phyloP scores from a whole-genome alignment of 2,329 filamentous ascomycete genomes.

The Dissoconium aciculare region DNA sequence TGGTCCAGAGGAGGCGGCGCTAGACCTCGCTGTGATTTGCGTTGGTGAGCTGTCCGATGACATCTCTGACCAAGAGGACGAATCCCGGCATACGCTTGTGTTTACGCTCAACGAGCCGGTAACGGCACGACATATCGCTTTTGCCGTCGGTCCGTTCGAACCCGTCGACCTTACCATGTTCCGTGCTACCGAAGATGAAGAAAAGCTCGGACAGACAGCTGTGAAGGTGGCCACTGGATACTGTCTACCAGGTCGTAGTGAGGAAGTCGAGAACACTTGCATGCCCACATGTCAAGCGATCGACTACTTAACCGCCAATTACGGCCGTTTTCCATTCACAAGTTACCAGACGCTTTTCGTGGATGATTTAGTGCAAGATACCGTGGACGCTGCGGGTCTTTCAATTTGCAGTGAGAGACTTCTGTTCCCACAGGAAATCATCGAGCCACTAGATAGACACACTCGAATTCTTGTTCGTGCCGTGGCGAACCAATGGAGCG shows the following conservation, averaged over 20 bases:
- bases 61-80: slow-evolving; percentile 55
- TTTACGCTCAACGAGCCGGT: slow-evolving; percentile 65
- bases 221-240: slow-evolving; percentile 76
- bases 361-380: slow-evolving; percentile 68
- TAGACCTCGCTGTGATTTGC: slow-evolving; percentile 82
- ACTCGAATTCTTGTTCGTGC: slow-evolving; percentile 70
- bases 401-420: slow-evolving; percentile 77
- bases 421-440: slow-evolving; percentile 68
- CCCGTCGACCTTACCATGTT: slow-evolving; percentile 72
- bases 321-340: slow-evolving; percentile 78
- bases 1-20: slow-evolving; percentile 64
- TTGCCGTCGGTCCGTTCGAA: slow-evolving; percentile 89
- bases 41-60: slow-evolving; percentile 83
- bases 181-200: slow-evolving; percentile 79
- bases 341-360: slow-evolving; percentile 91
- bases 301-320: slow-evolving; percentile 81
- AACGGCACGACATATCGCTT: slow-evolving; percentile 78
- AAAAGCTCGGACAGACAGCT: slow-evolving; percentile 74
- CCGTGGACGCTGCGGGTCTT: slow-evolving; percentile 63
- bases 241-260: slow-evolving; percentile 67
- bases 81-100: slow-evolving; percentile 72
- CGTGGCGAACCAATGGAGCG: slow-evolving; percentile 84
- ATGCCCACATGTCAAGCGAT: slow-evolving; percentile 71
- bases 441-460: slow-evolving; percentile 70
- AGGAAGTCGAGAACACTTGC: slow-evolving; percentile 77